Conservation (phyloP, 306 rosid genomes). For the Malus domestica region DNA sequence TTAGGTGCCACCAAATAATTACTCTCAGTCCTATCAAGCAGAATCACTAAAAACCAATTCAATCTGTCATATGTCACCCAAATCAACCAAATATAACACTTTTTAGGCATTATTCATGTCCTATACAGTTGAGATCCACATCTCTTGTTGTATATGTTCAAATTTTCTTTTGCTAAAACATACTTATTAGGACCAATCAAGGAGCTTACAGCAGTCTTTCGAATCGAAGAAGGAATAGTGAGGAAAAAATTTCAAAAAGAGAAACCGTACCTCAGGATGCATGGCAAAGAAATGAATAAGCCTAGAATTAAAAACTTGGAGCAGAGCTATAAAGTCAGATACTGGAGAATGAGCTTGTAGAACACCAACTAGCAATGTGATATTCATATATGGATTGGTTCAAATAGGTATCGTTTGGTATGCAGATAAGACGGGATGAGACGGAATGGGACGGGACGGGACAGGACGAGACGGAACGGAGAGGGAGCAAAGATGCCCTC, state of each 20-base stretch:
- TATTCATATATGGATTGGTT: conserved; percentile 55
- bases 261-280: conserved; percentile 52
- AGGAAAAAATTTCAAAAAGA: background rate
- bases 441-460: no score
- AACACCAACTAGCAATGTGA: conserved; percentile 40
- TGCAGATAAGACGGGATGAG: no score
- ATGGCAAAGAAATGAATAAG: conserved; percentile 32
- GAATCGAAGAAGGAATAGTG: background rate
- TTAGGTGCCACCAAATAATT: no score
- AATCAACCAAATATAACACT: background rate
- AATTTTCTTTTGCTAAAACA: background rate
- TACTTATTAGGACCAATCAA: background rate
- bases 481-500: no score
- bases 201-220: background rate
- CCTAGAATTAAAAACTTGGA: conserved; percentile 38
- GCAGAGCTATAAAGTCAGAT: conserved; percentile 39
- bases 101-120: background rate
- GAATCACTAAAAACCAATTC: background rate
- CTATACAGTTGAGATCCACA: background rate
- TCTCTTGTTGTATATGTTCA: background rate
- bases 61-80: background rate
- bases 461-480: no score
- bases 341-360: conserved; percentile 32
- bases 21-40: background rate
- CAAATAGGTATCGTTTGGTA: conserved; percentile 2